Base-by-base conservation (phyloP, 1,284 basidiomycete species). In the Leccinum insigne region DNA sequence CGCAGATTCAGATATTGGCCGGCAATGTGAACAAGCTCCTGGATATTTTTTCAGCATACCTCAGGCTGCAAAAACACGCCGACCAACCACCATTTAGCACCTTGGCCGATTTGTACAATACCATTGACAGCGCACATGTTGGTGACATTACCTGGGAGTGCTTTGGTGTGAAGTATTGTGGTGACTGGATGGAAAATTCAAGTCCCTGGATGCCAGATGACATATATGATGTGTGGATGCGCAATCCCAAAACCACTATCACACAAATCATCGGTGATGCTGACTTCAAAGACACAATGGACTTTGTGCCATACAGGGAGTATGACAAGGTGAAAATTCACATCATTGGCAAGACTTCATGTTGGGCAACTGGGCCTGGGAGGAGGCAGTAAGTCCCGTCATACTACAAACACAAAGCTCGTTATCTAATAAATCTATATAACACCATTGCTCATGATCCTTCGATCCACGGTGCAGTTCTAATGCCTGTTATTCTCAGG, bases 301-400 rank as follows among this genome's bases (percentile, higher is more conserved):
- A 63, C 7, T 5, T n/a, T 10, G 26, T 23, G 1, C 49, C 63
- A 2, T 63, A 64, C 29, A 7, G 38, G 21, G 38, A 64, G 8
- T 64, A 23, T 2, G n/a, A 35, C 0, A 5, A 26, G 23, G 4
- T 26, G 23, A 26, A 2, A 10, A 64, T 40, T 4, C 11, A 1
- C 9, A 4, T 8, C 4, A 13, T 6, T 64, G 23, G 18, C 38
- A 64, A 32, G 35, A 67, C 3, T 64, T 67, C 5, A 67, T 67
- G 66, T 67, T 49, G 1, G 58, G 47, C 0, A 10, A 67, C 3
- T 67, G 66, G 66, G 62, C 66, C 13, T 67, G 66, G 59, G 23
- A 56, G 0, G 16, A 66, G 6, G 64, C 21, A 0, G 64, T 66
- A 54, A 52, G 58, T 58, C 10, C 23, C 9, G 9, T 29, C n/a